Evolutionary conservation across 257 asterid species (phyloP), one percentile per base, ranked within the genome.

Genomic region (Solanum pimpinellifolium): DNA sequence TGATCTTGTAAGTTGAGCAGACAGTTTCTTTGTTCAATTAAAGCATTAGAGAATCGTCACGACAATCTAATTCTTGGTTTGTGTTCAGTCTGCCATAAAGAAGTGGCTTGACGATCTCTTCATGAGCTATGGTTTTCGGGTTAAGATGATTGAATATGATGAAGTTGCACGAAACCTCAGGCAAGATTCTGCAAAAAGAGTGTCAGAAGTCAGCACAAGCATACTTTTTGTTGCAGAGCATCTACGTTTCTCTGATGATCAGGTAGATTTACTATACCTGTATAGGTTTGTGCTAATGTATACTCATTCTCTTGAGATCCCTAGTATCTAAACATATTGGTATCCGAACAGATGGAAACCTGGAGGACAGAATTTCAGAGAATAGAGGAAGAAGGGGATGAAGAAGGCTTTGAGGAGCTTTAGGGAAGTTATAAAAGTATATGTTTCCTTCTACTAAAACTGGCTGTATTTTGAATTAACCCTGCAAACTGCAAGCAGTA

Each of bases 391-490:
- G 97, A 90, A 83, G 98, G 93, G 6, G 98, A 94, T 87, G 98
- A 96, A 92, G 98, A 96, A 72, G 98, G 98, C 33, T 96, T 96
- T 86, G 98, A 96, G 86, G 98, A 96, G 94, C 94, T 94, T 80
- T 95, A 86, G 52, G 23, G 15, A 29, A 80, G 68, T 80, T 47
- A 12, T 11, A 11, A 29, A 41, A 29, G n/a, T 69, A 31, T 69
- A 29, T 65, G 5, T 65, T 31, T 29, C 23, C 23, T 31, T 69
- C 21, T 69, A 29, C n/a, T 7, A 7, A 41, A 29, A 69, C 41
- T 69, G 76, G 76, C 76, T 69, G 76, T 69, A 69, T 69, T 69
- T 29, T 31, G 76, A 69, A 69, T 15, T 27, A 29, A 69, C 23
- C 42, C 42, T 7, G 76, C 76, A 69, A 69, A 69, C 41, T 29